Percentiles rank a stretch among this genome's conserved stretches.
Evolutionary conservation across 23 red algal genomes (phyloP).

Genomic region (Cyanidium caldarium): DNA sequence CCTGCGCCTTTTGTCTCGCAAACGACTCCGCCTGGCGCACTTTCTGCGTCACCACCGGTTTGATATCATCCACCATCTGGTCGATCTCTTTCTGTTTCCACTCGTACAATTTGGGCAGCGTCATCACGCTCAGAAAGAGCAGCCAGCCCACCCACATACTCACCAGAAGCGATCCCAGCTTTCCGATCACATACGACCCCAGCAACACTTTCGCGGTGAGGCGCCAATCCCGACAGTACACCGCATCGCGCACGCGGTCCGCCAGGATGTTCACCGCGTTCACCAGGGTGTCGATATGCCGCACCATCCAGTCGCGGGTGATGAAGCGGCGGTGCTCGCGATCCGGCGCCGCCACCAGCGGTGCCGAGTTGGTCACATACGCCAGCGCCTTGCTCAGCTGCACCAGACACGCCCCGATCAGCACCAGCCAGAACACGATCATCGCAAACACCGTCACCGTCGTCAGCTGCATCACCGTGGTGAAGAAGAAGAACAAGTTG

Average conservation of each 20-base stretch:
- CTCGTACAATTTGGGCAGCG: neutral
- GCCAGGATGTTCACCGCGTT: neutral
- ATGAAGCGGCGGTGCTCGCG: neutral
- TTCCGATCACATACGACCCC: neutral
- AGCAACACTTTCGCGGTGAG: neutral
- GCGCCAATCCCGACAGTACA: neutral
- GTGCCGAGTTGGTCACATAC: neutral
- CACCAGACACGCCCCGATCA: neutral
- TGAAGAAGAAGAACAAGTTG: constrained; percentile 8
- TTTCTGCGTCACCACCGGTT: neutral
- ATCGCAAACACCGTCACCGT: neutral
- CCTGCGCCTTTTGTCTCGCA: neutral
- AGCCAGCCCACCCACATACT: constrained; percentile 6
- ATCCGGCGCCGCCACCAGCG: neutral
- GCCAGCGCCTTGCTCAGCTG: neutral
- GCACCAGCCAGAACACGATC: constrained; percentile 1
- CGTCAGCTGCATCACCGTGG: neutral
- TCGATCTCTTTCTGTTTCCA: neutral
- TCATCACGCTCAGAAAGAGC: constrained; percentile 6
- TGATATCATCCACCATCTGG: neutral
- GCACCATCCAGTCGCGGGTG: neutral
- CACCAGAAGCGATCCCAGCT: constrained; percentile 1
- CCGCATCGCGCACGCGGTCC: neutral
- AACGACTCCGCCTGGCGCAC: neutral
- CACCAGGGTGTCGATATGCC: neutral